phyloP scores from a whole-genome alignment of 2,329 filamentous ascomycete genomes.

The Penicillium oxalicum region DNA sequence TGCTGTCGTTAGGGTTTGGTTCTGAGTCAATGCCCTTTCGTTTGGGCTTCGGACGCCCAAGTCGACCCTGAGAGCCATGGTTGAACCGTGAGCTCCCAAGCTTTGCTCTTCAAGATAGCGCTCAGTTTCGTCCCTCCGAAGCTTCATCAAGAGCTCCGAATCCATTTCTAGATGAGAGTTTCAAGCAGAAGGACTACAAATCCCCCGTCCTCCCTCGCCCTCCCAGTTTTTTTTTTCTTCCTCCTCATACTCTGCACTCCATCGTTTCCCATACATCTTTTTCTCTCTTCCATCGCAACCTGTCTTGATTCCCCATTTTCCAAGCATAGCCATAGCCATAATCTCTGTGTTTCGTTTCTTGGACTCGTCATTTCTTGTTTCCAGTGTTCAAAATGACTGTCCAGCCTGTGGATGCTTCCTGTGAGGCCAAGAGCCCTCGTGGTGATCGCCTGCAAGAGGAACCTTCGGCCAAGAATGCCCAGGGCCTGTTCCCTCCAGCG shows the following conservation, averaged over 20 bases:
- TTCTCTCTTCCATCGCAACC: background rate
- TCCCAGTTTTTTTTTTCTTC: background rate
- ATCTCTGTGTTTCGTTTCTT: no score
- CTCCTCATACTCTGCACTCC: background rate
- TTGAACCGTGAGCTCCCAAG: background rate
- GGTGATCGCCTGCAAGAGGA: conserved; percentile 24
- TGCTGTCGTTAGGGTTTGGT: background rate
- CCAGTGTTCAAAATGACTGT: conserved; percentile 2
- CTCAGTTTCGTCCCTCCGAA: background rate
- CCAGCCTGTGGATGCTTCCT: background rate
- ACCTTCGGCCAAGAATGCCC: conserved; percentile 29
- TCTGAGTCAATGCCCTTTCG: conserved; percentile 6
- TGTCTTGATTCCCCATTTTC: background rate
- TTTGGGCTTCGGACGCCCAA: no score
- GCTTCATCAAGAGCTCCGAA: no score
- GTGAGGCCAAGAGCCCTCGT: conserved; percentile 13
- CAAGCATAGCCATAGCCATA: background rate
- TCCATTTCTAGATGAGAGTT: no score
- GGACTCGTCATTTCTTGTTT: no score
- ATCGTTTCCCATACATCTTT: conserved; percentile 6
- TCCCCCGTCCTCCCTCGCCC: background rate
- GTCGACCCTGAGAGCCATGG: conserved; percentile 9
- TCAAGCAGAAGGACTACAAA: no score
- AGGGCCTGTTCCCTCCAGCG: conserved; percentile 32
- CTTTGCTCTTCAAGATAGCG: conserved; percentile 1